Conservation (phyloP, 2,329 filamentous ascomycete genomes). For the Diaporthe amygdali region DNA sequence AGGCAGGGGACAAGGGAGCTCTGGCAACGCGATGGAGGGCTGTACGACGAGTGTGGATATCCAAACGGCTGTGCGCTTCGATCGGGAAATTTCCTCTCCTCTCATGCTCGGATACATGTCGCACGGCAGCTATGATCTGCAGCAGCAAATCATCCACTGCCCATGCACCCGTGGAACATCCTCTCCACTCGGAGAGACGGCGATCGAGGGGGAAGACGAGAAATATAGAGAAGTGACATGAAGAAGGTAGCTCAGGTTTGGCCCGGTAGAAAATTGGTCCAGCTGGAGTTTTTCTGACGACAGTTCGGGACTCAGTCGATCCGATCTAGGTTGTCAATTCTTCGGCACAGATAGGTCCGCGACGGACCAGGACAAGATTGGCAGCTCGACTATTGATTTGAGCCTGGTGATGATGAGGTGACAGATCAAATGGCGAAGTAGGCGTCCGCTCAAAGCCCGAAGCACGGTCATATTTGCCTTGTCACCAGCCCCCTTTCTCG, state of each 20-base stretch:
- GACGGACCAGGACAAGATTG: neutral
- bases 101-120: slow-evolving; percentile 36
- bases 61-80: slow-evolving; percentile 40
- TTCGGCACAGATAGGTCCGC: neutral
- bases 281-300: neutral
- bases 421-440: neutral
- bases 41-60: slow-evolving; percentile 32
- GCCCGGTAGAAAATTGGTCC: neutral
- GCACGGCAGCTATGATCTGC: slow-evolving; percentile 33
- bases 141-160: slow-evolving; percentile 33
- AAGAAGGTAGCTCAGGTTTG: neutral
- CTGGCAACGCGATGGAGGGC: slow-evolving; percentile 22
- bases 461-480: neutral
- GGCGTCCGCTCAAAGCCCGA: neutral
- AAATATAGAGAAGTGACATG: slow-evolving; percentile 2
- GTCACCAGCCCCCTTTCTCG: slow-evolving; percentile 4
- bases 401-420: neutral
- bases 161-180: slow-evolving; percentile 23
- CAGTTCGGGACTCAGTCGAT: neutral
- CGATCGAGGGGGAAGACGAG: slow-evolving; percentile 2
- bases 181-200: slow-evolving; percentile 9
- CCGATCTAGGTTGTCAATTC: neutral
- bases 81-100: slow-evolving; percentile 36
- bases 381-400: neutral
- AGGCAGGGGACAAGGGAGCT: slow-evolving; percentile 31